Base-by-base conservation (phyloP, 2,329 filamentous ascomycete genomes). In the Fusarium napiforme region DNA sequence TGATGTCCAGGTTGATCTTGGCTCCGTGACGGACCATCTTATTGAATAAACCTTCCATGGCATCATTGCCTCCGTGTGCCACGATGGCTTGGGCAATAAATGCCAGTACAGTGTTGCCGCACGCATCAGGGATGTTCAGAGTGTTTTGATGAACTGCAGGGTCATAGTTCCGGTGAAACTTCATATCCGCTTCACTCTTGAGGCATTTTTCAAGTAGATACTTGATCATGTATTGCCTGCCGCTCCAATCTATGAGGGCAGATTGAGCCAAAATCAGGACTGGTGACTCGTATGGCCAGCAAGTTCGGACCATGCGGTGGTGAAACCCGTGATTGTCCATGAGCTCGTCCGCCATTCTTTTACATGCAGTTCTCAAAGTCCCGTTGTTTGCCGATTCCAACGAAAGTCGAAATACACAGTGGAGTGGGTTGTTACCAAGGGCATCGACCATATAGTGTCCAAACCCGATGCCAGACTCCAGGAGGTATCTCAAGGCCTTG, bases 1-100 rank as follows among this genome's bases (percentile, higher is more conserved):
- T 70, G 28, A 56, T 26, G 16, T 70, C 49, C 16, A 60, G 23
- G 39, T 70, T 70, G 10, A 70, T 37, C 10, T 42, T n/a, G 3
- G 67, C 67, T 14, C 18, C n/a, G 15, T 37, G 12, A 7, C 18
- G 4, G 6, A 70, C 9, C 39, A 70, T n/a, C 4, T 39, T 34
- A 1, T 7, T 16, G 36, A 70, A 70, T 5, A 66, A 18, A 1
- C 26, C 30, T 21, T 65, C 60, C 10, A 70, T 49, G 21, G 40
- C n/a, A 10, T 11, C 14, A 14, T 49, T 39, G 16, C 53, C 67
- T 3, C 16, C 19, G 9, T 18, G n/a, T 16, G 23, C 19, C 19
- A 49, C 16, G n/a, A 70, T 65, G 9, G 49, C 56, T 21, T 26
- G 28, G 9, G 52, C n/a, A 16, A 65, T 16, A 10, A 40, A 34